Evolutionary conservation across 305 asterid species (phyloP), one percentile per base, ranked within the genome.

Genomic region (Fraxinus baroniana): DNA sequence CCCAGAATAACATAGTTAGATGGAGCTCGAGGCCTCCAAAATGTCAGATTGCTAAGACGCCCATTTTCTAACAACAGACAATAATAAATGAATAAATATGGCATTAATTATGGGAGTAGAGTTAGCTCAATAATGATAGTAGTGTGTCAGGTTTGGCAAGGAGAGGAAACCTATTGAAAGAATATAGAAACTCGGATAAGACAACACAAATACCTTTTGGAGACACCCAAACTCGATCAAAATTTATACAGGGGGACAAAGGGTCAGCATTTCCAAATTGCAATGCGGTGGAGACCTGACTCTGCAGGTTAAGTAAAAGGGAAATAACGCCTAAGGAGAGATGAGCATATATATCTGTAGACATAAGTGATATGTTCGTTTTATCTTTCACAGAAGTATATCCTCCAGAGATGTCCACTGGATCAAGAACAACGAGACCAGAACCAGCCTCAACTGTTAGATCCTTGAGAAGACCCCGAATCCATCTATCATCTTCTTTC

Each of bases 21-120:
- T 46, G 98, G 98, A 90, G 99, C 98, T 81, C 94, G 91, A 77
- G 99, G 99, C 93, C 99, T 93, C 99, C 99, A 96, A 87, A 96
- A 96, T 81, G 98, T 96, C 86, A 96, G 86, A 86, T 92, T 90
- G 92, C 94, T 89, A 82, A 93, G 94, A 84, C 76, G 86, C 75
- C 94, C 98, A 86, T 89, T 90, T 84, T 91, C 99, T 94, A 94
- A 77, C 80, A 81, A 89, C 60, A 86, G 82, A 81, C 71, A 83
- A 84, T 78, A 82, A 39, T 78, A 82, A 39, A 82, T 80, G 83
- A 82, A 79, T 75, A 62, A 75, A 71, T 46, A 30, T 28, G 36
- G 39, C 39, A 68, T 30, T 30, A 28, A 28, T 30, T 28, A 68
- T 68, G 74, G 30, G 41, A 82, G 32, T 64, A 77, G 28, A 18